Conservation (phyloP, 768 basidiomycete species). For the Atractiella rhizophila region DNA sequence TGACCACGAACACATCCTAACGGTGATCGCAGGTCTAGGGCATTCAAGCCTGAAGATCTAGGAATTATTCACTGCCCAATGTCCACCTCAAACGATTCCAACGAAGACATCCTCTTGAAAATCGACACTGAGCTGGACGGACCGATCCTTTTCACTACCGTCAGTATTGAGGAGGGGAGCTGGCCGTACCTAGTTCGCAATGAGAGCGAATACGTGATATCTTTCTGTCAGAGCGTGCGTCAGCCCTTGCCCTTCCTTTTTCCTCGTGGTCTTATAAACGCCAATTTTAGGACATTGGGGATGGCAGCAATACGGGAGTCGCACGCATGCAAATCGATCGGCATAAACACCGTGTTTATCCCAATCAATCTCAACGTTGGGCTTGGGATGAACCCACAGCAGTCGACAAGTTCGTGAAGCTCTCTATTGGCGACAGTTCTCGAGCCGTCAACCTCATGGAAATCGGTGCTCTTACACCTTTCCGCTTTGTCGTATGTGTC, state of each 20-base stretch:
- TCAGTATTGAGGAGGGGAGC: slow-evolving; percentile 37
- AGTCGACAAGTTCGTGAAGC: slow-evolving; percentile 46
- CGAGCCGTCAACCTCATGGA: slow-evolving; percentile 74
- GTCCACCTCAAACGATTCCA: slow-evolving; percentile 19
- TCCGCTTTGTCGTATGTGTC: slow-evolving; percentile 46
- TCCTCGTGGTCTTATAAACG: background rate
- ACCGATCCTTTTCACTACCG: slow-evolving; percentile 63
- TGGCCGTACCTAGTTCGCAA: slow-evolving; percentile 91
- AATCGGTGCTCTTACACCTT: slow-evolving; percentile 72
- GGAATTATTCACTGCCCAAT: slow-evolving; percentile 56
- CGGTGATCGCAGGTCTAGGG: slow-evolving; percentile 43
- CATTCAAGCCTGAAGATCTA: slow-evolving; percentile 75
- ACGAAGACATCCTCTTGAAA: slow-evolving; percentile 33
- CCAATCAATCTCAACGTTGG: slow-evolving; percentile 37
- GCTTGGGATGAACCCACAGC: slow-evolving; percentile 87
- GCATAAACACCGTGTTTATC: slow-evolving; percentile 31
- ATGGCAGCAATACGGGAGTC: background rate
- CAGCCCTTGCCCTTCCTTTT: background rate
- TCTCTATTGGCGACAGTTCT: slow-evolving; percentile 36
- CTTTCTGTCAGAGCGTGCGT: slow-evolving; percentile 48
- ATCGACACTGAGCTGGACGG: slow-evolving; percentile 60
- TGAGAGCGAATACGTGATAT: slow-evolving; percentile 43
- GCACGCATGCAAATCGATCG: background rate
- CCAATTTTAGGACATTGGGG: slow-evolving; percentile 10
- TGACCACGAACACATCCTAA: background rate